Base-by-base conservation (phyloP, 768 basidiomycete species). In the Mycena floridula region DNA sequence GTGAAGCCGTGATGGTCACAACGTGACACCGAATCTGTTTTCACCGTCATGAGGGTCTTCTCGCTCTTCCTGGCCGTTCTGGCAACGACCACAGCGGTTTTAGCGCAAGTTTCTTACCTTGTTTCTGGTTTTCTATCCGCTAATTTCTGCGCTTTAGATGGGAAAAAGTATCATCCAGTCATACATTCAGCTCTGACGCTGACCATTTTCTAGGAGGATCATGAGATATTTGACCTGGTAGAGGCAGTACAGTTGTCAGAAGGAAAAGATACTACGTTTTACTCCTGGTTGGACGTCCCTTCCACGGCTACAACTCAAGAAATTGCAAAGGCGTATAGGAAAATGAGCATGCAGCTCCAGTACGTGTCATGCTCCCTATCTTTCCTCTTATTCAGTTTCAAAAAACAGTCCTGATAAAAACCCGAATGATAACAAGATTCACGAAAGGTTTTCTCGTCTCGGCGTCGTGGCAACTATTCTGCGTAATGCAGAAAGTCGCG, bases 211-310 rank as follows among this genome's bases (percentile, higher is more conserved):
- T n/a, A n/a, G n/a, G n/a, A 94, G 66, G 93, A 97, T 67, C 78
- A 96, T 70, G 93, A 97, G 63, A 94, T 97, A 27, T 97, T 97
- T 58, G 94, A 96, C 65, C 74, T 96, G 12, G 92, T 95, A 47
- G 76, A 78, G 50, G 87, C 76, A 16, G 60, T 97, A 18, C 84
- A 94, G 62, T 69, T 68, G 3, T 69, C 89, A 2, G 94, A 96
- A 70, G 92, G 92, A 72, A 93, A 87, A 59, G 90, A 85, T 25
- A 90, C 86, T n/a, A 89, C 82, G 0, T 99, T 98, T 68, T 99
- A 99, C 68, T 89, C 90, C 9, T 95, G 87, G 82, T 69, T 99
- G 36, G 85, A 87, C 46, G 77, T 96, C 1, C 68, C 89, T 3
- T 64, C 81, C 4, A 80, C 82, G 0, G 94, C 93, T 1, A 68